A percentile compares a stretch with the other conserved stretches of the same genome.
Conservation (phyloP, 1,284 basidiomycete species). For the Thecaphora frezii region DNA sequence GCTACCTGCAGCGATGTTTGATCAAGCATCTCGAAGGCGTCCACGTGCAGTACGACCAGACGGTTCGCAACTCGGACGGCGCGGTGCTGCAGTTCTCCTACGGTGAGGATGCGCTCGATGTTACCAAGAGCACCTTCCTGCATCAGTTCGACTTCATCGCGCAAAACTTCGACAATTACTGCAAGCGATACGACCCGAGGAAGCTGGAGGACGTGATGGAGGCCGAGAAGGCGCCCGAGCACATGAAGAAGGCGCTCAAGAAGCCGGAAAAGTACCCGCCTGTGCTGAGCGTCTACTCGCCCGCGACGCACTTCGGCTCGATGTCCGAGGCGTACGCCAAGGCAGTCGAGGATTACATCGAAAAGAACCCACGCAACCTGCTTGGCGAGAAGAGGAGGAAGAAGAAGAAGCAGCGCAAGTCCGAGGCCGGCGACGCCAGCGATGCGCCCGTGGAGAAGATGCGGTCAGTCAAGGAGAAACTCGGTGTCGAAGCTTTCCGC, state of each 20-base stretch:
- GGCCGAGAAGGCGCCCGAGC: conserved; percentile 68
- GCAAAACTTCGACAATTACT: conserved; percentile 79
- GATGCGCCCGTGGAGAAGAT: conserved; percentile 53
- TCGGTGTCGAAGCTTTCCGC: conserved; percentile 49
- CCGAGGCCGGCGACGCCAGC: conserved; percentile 38
- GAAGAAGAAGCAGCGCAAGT: conserved; percentile 61
- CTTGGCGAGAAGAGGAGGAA: conserved; percentile 69
- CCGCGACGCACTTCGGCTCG: conserved; percentile 78
- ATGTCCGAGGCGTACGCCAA: conserved; percentile 91
- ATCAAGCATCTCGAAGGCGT: conserved; percentile 98
- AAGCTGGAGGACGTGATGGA: conserved; percentile 69
- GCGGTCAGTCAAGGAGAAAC: conserved; percentile 62
- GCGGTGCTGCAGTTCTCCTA: conserved; percentile 96
- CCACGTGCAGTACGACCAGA: conserved; percentile 95
- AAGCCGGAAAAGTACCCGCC: conserved; percentile 75
- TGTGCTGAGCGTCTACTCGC: conserved; percentile 74
- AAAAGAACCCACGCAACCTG: conserved; percentile 75
- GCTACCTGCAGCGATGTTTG: conserved; percentile 94
- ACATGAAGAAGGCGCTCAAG: conserved; percentile 92
- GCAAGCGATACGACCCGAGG: conserved; percentile 69
- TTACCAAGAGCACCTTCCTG: conserved; percentile 71
- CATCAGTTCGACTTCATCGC: conserved; percentile 91
- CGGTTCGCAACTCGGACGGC: conserved; percentile 90
- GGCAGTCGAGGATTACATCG: conserved; percentile 78
- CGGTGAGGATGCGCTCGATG: conserved; percentile 93